Evolutionary conservation across 2,329 filamentous ascomycete species (phyloP), one percentile per base, ranked within the genome.

Genomic region (Diaporthe sp.): DNA sequence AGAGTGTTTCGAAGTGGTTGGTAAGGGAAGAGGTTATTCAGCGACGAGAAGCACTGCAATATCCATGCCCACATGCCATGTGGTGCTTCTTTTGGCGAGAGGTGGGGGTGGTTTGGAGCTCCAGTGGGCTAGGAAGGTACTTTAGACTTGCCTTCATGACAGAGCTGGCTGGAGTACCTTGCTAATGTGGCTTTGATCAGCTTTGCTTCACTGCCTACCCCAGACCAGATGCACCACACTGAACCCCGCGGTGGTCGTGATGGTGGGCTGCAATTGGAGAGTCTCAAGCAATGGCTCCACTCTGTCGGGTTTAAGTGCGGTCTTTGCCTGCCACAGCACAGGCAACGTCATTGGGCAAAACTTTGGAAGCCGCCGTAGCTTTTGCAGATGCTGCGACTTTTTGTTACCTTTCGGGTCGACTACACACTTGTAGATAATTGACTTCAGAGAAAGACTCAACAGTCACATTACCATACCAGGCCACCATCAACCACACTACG

Each of bases 331-430:
- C 65, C 34, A 70, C 49, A 53, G 17, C n/a, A 5, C 49, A 42
- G 8, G 49, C n/a, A 70, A 70, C 65, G 65, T 70, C 65, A 70
- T 70, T 70, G 46, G 65, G n/a, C 49, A 70, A 53, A 70, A 70
- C 4, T 55, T 55, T 34, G 34, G 65, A 42, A 25, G 12, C 1
- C 2, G 28, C 8, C 31, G 25, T 44, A 2, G n/a, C 61, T 53
- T 42, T 61, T 39, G 31, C 31, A 22, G 55, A 58, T 22, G 31
- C 8, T 57, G 53, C 34, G 53, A 53, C 49, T 25, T 53, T 25
- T 9, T 25, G 4, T 22, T 42, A 42, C 34, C 15, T 19, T 58
- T 60, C 1, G 3, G 19, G 8, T 37, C 19, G 12, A 37, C 55
- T 15, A 2, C 28, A 22, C 31, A 37, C 55, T 58, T 37, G 15